Evolutionary conservation across 2,329 filamentous ascomycete genomes (phyloP).

Genomic region (Hymenotorrendiella dingleyae): DNA sequence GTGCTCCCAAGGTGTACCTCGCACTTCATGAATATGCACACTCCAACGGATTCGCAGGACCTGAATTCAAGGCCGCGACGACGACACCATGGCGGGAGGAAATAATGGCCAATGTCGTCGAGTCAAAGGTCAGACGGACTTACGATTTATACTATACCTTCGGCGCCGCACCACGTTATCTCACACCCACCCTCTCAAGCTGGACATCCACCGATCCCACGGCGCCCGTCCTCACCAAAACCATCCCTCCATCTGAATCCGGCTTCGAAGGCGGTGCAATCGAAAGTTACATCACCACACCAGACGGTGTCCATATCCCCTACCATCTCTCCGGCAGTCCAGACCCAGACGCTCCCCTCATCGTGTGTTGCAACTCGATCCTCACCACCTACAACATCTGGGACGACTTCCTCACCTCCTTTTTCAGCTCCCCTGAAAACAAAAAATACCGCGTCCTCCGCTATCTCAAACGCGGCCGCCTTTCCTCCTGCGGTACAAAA

Average conservation of each 20-base stretch:
- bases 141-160: constrained; percentile 78
- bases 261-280: constrained; percentile 47
- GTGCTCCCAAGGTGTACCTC: constrained; percentile 52
- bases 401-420: constrained; percentile 57
- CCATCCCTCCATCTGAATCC: constrained; percentile 32
- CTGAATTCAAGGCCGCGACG: constrained; percentile 57
- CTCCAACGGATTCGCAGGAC: constrained; percentile 59
- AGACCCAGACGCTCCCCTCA: constrained; percentile 59
- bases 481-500: constrained; percentile 12
- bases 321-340: constrained; percentile 72
- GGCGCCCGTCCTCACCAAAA: constrained; percentile 18
- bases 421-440: constrained; percentile 22
- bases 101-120: constrained; percentile 54
- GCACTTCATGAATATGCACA: constrained; percentile 68
- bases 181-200: constrained; percentile 36
- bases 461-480: constrained; percentile 65
- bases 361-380: constrained; percentile 76
- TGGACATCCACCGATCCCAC: constrained; percentile 42
- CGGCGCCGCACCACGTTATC: constrained; percentile 65
- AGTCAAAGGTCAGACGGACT: constrained; percentile 48
- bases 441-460: constrained; percentile 63
- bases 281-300: constrained; percentile 60
- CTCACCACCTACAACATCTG: constrained; percentile 76
- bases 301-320: constrained; percentile 62
- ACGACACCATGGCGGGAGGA: constrained; percentile 56